Percentiles rank a stretch among this genome's conserved stretches.
Evolutionary conservation across 495 filamentous ascomycete genomes (phyloP).

Genomic region (Xylaria bambusicola): DNA sequence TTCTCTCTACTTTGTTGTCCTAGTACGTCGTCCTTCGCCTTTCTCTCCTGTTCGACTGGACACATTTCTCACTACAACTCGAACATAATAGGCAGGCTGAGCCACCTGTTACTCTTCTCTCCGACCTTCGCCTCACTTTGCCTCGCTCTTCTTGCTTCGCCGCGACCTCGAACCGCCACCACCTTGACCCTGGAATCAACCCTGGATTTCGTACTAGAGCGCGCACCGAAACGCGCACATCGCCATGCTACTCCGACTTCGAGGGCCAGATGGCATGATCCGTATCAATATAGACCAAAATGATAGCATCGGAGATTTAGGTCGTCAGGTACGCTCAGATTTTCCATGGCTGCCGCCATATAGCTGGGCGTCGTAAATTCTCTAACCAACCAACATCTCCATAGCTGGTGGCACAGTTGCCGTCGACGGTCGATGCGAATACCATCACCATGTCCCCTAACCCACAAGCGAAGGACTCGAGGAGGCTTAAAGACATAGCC

Average conservation of each 20-base stretch:
- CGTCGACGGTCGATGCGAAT: constrained; percentile 65
- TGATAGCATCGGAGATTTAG: constrained; percentile 55
- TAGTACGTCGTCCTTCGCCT: no score
- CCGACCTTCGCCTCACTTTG: no score
- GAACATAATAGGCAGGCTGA: no score
- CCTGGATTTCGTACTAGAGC: no score
- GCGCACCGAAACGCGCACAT: background rate
- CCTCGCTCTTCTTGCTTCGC: no score
- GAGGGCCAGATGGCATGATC: constrained; percentile 69
- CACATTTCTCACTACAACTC: no score
- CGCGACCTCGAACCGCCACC: background rate
- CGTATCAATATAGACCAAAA: constrained; percentile 64
- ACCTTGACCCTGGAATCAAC: no score
- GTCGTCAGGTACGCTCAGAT: constrained; percentile 44
- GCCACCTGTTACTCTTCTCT: no score
- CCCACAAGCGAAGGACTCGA: constrained; percentile 72
- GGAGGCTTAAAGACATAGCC: constrained; percentile 65
- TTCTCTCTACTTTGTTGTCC: no score
- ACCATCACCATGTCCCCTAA: constrained; percentile 80
- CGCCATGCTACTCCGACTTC: constrained; percentile 68
- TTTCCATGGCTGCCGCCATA: background rate
- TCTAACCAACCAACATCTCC: background rate
- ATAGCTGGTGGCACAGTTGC: constrained; percentile 49
- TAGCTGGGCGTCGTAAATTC: background rate
- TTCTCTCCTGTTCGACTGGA: no score